Evolutionary conservation across 2,329 filamentous ascomycete genomes (phyloP), one percentile per base, ranked within the genome.

Genomic region (Neonectria hederae): DNA sequence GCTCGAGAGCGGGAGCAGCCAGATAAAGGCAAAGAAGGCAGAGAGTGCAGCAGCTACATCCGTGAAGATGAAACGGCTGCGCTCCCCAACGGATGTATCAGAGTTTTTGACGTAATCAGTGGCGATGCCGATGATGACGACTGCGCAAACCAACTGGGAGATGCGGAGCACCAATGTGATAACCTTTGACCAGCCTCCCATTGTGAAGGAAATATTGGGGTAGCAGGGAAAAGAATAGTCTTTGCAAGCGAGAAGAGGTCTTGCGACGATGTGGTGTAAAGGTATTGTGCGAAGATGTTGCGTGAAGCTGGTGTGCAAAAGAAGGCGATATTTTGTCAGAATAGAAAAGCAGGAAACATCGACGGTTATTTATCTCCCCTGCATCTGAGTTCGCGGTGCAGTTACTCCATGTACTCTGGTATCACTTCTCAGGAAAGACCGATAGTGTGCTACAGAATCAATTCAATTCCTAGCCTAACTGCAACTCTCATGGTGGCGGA

Each of bases 1-100:
- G 57, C 57, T 59, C 17, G 57, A 59, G 28, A 59, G 54, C 13
- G 57, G 57, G 38, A 59, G 26, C 28, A 59, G 19, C 57, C 57
- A 59, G 28, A 59, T 59, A 19, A 46, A 26, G 40, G 35, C 48
- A 26, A 59, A 54, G 26, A 59, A 54, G 49, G 38, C 40, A 5
- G 48, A 54, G n/a, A 59, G 26, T 38, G 13, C 40, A n/a, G 46
- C 46, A 17, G 45, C 30, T 10, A 54, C 48, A 26, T 35, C 38
- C 38, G 57, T 38, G 26, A 54, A 30, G 57, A 59, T 59, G 57
- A 59, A 59, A 17, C 57, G 57, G 22, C 22, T 22, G 38, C 17
- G 57, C 46, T 54, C 22, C 17, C 42, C 57, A 9, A 43, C 7
- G 11, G 26, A 9, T 26, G 22, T 6, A 14, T 24, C 17, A 10